These are phyloP conservation scores for Salix arbutifolia DNA, from an alignment of 345 rosid species.

Conservation along the genomic window DNA sequence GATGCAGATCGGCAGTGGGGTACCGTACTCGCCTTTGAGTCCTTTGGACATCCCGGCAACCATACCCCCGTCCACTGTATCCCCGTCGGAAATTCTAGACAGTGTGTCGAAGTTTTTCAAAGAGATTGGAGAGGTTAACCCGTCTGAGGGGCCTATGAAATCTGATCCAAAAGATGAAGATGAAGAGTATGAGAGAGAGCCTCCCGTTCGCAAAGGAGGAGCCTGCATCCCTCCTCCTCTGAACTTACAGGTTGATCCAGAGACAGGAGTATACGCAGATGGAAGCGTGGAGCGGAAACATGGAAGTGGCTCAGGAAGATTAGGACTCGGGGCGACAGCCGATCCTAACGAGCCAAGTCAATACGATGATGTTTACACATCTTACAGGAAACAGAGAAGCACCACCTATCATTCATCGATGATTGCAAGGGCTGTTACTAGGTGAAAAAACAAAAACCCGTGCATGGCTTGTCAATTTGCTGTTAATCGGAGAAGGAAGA, in stretches of 20 bases:
- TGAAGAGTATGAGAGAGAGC: slow-evolving; percentile 61
- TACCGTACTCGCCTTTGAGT: slow-evolving; percentile 89
- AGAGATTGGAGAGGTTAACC: slow-evolving; percentile 89
- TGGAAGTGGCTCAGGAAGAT: slow-evolving; percentile 65
- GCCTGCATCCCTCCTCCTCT: slow-evolving; percentile 94
- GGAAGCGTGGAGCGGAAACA: slow-evolving; percentile 71
- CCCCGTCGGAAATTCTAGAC: slow-evolving; percentile 74
- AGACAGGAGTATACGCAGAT: slow-evolving; percentile 78
- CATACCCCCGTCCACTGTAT: slow-evolving; percentile 74
- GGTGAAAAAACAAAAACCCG: slow-evolving; percentile 22
- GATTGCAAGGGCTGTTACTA: slow-evolving; percentile 80
- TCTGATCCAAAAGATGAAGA: slow-evolving; percentile 57
- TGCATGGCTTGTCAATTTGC: background rate
- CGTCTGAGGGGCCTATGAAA: slow-evolving; percentile 72
- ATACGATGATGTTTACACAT: slow-evolving; percentile 89
- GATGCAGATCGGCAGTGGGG: slow-evolving; percentile 98
- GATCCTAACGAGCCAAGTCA: slow-evolving; percentile 87
- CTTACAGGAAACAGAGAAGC: slow-evolving; percentile 92
- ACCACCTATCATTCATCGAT: slow-evolving; percentile 81
- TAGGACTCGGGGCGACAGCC: slow-evolving; percentile 82
- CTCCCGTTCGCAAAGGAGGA: slow-evolving; percentile 70
- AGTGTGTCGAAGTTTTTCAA: slow-evolving; percentile 88
- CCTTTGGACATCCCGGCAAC: slow-evolving; percentile 93
- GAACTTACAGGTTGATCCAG: slow-evolving; percentile 81
- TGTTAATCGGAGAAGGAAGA: background rate